These are phyloP conservation scores for Wallacemonas sp. DNA, from an alignment of 208 protist species.

Conservation along the genomic window DNA sequence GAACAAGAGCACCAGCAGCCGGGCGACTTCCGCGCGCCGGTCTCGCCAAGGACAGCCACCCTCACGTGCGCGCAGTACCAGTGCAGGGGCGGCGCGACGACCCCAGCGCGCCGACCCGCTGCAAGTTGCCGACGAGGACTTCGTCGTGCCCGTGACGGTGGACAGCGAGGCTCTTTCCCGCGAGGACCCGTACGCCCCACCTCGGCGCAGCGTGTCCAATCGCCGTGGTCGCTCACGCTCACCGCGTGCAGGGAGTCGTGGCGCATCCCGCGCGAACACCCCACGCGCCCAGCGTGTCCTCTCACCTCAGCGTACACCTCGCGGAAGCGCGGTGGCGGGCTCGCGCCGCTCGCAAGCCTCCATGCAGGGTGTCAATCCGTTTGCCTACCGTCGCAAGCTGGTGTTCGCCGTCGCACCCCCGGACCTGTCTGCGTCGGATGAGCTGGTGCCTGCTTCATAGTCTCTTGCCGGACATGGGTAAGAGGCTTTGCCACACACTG, in stretches of 20 bases:
- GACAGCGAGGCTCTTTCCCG: slow-evolving; percentile 6
- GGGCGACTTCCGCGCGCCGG: not conserved
- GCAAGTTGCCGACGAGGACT: not conserved
- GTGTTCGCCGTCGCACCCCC: slow-evolving; percentile 32
- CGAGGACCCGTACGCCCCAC: slow-evolving; percentile 6
- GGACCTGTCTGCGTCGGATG: not conserved
- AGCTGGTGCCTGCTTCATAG: not conserved
- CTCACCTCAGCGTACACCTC: not conserved
- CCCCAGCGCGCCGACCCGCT: not conserved
- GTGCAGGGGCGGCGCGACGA: not conserved
- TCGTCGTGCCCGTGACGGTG: slow-evolving; percentile 1
- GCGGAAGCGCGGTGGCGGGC: not conserved
- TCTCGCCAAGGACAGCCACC: not conserved
- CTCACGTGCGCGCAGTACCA: not conserved
- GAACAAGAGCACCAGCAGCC: not conserved
- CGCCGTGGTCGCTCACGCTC: slow-evolving; percentile 2
- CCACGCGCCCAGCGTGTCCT: not conserved
- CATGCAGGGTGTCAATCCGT: slow-evolving; percentile 12
- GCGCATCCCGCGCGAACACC: not conserved
- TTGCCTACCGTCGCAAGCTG: slow-evolving; percentile 28
- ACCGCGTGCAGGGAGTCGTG: not conserved
- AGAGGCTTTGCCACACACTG: too few relatives aligned
- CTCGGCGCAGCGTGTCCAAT: slow-evolving; percentile 5
- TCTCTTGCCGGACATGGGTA: too few relatives aligned
- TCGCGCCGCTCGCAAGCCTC: slow-evolving; percentile 1